Evolutionary conservation across 139 green algal genomes (phyloP).

Genomic region (Nannochloris sp.): DNA sequence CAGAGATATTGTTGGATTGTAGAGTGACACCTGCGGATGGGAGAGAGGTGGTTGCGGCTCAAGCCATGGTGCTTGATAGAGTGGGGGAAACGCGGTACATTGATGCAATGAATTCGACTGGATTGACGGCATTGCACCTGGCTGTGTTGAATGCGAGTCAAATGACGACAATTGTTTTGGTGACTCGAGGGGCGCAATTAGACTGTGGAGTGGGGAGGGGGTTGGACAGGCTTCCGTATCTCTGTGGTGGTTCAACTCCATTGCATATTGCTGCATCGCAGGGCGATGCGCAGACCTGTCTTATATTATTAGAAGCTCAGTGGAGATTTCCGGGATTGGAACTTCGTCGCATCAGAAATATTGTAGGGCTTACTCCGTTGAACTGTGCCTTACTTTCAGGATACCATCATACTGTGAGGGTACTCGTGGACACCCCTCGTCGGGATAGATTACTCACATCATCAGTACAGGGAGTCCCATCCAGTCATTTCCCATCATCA

Average conservation of each 20-base stretch:
- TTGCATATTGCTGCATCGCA: constrained; percentile 16
- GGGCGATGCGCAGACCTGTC: constrained; percentile 11
- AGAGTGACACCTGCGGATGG: constrained; percentile 3
- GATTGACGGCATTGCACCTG: constrained; percentile 7
- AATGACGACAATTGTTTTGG: background rate
- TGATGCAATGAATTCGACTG: constrained; percentile 5
- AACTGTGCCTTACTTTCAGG: constrained; percentile 18
- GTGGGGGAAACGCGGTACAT: constrained; percentile 10
- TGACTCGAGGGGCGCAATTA: constrained; percentile 1
- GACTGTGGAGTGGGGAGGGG: constrained; percentile 5
- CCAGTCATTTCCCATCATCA: constrained; percentile 6
- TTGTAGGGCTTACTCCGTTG: constrained; percentile 15
- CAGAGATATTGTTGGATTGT: constrained; percentile 5
- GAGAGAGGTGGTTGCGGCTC: background rate
- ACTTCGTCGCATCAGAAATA: constrained; percentile 11
- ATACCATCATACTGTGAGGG: constrained; percentile 6
- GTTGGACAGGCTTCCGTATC: constrained; percentile 9
- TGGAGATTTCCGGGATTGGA: constrained; percentile 10
- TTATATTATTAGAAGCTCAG: constrained; percentile 7
- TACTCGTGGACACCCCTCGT: constrained; percentile 3
- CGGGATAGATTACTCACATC: background rate
- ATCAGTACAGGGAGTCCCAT: background rate
- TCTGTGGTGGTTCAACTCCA: constrained; percentile 10
- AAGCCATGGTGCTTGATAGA: constrained; percentile 1
- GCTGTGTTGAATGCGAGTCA: background rate